Conservation (phyloP, 306 rosid genomes). For the Dalbergia cochinchinensis region DNA sequence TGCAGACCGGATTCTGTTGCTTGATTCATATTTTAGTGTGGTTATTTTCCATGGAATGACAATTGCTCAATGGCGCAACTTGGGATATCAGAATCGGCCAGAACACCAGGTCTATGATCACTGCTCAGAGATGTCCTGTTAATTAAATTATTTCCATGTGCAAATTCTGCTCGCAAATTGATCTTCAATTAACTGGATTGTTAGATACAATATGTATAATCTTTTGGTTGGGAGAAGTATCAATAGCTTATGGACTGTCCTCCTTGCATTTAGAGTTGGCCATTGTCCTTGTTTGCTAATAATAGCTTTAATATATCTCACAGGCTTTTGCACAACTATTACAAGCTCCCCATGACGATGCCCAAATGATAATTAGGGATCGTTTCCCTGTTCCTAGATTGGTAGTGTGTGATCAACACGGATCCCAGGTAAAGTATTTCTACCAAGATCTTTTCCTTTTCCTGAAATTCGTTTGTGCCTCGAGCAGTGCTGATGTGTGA, state of each 20-base stretch:
- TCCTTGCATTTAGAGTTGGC: background rate
- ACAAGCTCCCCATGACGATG: conserved; percentile 77
- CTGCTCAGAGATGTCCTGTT: conserved; percentile 19
- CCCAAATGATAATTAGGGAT: conserved; percentile 65
- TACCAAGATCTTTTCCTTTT: background rate
- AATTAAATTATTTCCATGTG: conserved; percentile 15
- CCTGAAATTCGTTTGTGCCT: background rate
- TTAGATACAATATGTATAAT: background rate
- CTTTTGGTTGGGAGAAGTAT: conserved; percentile 20
- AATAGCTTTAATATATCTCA: conserved; percentile 34
- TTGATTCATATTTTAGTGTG: conserved; percentile 85
- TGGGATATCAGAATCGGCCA: conserved; percentile 86
- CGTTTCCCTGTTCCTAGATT: conserved; percentile 91
- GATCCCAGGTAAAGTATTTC: conserved; percentile 76
- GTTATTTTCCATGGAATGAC: conserved; percentile 95
- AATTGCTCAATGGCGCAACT: conserved; percentile 94
- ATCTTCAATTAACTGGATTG: background rate
- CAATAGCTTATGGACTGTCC: conserved; percentile 8
- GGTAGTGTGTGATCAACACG: conserved; percentile 93
- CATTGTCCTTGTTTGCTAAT: conserved; percentile 20
- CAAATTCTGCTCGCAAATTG: conserved; percentile 2
- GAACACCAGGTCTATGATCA: conserved; percentile 71
- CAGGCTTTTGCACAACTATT: conserved; percentile 86
- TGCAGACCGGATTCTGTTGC: conserved; percentile 78
- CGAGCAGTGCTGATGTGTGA: background rate